These are phyloP conservation scores for Candida pini DNA, from an alignment of 805 yeast genomes.

Conservation along the genomic window DNA sequence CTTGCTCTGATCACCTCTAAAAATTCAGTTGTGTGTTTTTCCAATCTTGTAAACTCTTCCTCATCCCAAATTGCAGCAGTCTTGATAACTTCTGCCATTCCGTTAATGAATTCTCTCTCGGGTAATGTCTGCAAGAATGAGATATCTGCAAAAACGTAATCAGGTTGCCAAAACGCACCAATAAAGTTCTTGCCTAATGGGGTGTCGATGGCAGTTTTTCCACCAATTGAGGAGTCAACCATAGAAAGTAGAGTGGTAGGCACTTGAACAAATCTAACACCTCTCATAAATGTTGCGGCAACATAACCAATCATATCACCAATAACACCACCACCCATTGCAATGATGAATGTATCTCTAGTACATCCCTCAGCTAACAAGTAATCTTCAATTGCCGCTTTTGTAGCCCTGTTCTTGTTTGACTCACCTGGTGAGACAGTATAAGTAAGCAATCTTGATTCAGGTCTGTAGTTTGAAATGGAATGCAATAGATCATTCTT, in stretches of 20 bases:
- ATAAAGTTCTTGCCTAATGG: constrained; percentile 92
- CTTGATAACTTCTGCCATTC: constrained; percentile 97
- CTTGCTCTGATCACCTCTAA: constrained; percentile 54
- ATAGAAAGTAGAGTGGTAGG: constrained; percentile 92
- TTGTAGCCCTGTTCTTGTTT: constrained; percentile 80
- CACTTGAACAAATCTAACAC: constrained; percentile 87
- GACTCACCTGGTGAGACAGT: constrained; percentile 90
- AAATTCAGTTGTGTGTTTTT: constrained; percentile 64
- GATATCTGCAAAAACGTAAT: constrained; percentile 80
- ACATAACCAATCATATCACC: constrained; percentile 99
- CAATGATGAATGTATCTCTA: constrained; percentile 89
- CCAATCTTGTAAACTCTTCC: constrained; percentile 78
- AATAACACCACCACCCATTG: constrained; percentile 97
- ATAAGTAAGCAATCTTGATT: constrained; percentile 65
- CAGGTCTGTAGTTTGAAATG: constrained; percentile 35
- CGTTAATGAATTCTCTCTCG: constrained; percentile 90
- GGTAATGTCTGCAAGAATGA: constrained; percentile 85
- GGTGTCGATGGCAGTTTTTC: constrained; percentile 97
- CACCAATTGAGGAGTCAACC: constrained; percentile 98
- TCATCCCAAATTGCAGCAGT: constrained; percentile 99
- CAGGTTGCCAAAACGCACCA: constrained; percentile 98
- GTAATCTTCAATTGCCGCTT: constrained; percentile 90
- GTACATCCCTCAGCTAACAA: constrained; percentile 82
- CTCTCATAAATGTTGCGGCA: constrained; percentile 99
- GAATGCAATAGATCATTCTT: constrained; percentile 35